A percentile compares a stretch with the other conserved stretches of the same genome.
Evolutionary conservation across 2,329 filamentous ascomycete species (phyloP).

Genomic region (Geosmithia morbida): DNA sequence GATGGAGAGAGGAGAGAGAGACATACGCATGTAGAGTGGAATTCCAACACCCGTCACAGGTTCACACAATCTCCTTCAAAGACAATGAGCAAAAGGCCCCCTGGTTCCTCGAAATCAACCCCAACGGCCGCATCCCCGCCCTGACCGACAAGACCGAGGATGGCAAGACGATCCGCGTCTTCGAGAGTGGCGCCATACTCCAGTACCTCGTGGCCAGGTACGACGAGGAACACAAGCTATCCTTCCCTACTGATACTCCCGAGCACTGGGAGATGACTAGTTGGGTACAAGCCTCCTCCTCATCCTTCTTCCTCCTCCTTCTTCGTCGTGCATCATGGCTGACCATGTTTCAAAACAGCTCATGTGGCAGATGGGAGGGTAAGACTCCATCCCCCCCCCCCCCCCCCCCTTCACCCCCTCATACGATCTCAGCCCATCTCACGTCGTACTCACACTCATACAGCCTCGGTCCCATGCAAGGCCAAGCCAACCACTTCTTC

Average conservation of each 20-base stretch:
- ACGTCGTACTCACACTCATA: not conserved
- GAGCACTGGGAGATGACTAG: conserved; percentile 71
- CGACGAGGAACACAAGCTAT: conserved; percentile 70
- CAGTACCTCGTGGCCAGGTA: conserved; percentile 75
- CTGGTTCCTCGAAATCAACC: conserved; percentile 86
- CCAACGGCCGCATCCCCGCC: conserved; percentile 83
- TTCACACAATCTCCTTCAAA: conserved; percentile 50
- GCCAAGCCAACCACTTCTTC: conserved; percentile 70
- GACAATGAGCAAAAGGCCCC: conserved; percentile 71
- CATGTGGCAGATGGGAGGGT: conserved; percentile 63
- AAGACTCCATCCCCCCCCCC: not conserved
- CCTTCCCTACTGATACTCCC: conserved; percentile 55
- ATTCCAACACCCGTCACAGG: not conserved
- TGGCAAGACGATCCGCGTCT: conserved; percentile 59
- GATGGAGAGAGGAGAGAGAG: no score
- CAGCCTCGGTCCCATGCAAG: conserved; percentile 2
- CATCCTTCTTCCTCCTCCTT: not conserved
- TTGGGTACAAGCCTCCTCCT: conserved; percentile 38
- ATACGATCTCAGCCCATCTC: not conserved
- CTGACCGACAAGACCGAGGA: conserved; percentile 67
- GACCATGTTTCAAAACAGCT: conserved; percentile 18
- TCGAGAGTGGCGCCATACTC: conserved; percentile 74
- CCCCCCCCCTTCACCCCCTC: not conserved
- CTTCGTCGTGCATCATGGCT: not conserved
- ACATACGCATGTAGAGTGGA: not conserved